Evolutionary conservation across 73 alveolate species (phyloP).

Genomic region (Breviolum minutum): DNA sequence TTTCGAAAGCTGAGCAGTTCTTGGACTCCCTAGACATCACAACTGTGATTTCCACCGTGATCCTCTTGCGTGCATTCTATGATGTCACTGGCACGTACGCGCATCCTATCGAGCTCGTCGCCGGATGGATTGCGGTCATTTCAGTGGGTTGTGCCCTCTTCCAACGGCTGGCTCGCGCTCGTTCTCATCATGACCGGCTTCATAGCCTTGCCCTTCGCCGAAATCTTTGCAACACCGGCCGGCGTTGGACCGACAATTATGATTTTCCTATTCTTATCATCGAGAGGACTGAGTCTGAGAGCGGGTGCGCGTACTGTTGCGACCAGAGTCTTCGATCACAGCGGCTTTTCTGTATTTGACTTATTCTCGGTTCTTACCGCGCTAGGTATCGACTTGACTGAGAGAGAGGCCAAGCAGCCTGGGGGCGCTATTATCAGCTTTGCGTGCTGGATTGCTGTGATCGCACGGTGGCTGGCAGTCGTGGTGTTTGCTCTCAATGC

Average conservation of each 20-base stretch:
- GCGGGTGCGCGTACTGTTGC: conserved; percentile 4
- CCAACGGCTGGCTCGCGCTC: too few species aligned
- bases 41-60: too few species aligned
- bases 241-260: too few species aligned
- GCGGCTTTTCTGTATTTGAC: background rate
- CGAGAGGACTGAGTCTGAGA: background rate
- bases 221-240: too few species aligned
- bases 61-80: too few species aligned
- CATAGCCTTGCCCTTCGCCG: too few species aligned
- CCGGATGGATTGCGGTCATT: background rate
- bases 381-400: background rate
- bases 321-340: background rate
- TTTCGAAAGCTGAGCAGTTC: too few species aligned
- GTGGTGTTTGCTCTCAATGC: conserved; percentile 1
- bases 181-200: too few species aligned
- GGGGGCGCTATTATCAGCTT: background rate
- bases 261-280: background rate
- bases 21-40: too few species aligned
- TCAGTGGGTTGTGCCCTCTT: background rate
- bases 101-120: too few species aligned
- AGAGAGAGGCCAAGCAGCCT: background rate
- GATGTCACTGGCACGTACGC: too few species aligned
- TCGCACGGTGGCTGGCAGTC: background rate
- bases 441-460: background rate
- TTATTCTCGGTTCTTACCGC: background rate